Conservation (phyloP, 1,284 basidiomycete species). For the Jaminaea rosea region DNA sequence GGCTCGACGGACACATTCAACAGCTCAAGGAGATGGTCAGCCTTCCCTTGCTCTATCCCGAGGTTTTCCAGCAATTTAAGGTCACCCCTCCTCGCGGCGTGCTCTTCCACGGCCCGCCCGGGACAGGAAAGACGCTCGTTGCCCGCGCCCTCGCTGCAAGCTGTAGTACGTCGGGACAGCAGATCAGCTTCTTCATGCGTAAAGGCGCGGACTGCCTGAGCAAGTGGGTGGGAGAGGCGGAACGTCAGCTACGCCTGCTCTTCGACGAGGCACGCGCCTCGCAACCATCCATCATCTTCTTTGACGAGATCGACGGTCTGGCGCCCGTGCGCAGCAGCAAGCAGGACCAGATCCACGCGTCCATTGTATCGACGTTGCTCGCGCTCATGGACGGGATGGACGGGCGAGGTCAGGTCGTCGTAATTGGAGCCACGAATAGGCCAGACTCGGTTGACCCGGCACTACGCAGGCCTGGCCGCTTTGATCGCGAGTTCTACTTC, state of each 20-base stretch:
- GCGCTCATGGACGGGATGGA: constrained; percentile 99
- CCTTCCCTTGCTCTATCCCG: constrained; percentile 87
- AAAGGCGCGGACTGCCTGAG: constrained; percentile 97
- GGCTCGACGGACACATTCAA: constrained; percentile 90
- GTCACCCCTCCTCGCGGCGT: constrained; percentile 94
- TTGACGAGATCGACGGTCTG: constrained; percentile 96
- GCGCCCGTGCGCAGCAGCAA: constrained; percentile 95
- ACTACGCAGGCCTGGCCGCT: constrained; percentile 82
- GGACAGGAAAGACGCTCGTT: constrained; percentile 46
- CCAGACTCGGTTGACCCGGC: constrained; percentile 97
- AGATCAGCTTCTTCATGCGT: constrained; percentile 98
- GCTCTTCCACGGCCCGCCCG: constrained; percentile 60
- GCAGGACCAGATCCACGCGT: constrained; percentile 98
- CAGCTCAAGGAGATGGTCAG: constrained; percentile 98
- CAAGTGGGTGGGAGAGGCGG: constrained; percentile 99
- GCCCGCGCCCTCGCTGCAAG: constrained; percentile 90
- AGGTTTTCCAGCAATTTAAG: constrained; percentile 89
- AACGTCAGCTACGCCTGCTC: constrained; percentile 83
- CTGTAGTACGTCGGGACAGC: constrained; percentile 76
- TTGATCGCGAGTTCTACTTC: constrained; percentile 98
- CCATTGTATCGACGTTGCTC: constrained; percentile 88
- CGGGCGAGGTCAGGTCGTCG: constrained; percentile 84
- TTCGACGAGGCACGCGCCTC: constrained; percentile 91
- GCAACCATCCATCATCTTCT: constrained; percentile 93
- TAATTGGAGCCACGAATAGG: constrained; percentile 94